Evolutionary conservation across 345 rosid species (phyloP).

Genomic region (Anastatica hierochuntica): DNA sequence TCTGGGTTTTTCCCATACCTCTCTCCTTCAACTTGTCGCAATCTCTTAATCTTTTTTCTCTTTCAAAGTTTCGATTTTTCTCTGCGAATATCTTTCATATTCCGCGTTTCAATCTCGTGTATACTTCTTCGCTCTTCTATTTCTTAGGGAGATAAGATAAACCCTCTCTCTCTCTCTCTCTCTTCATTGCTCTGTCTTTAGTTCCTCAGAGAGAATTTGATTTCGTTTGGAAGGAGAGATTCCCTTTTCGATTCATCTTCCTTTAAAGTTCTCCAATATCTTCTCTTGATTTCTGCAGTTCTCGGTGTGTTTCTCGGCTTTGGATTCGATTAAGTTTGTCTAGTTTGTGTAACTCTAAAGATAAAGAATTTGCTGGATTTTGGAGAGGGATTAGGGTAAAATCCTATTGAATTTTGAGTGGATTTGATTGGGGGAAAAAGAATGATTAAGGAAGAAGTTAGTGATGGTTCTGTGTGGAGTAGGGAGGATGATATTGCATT

Average conservation of each 20-base stretch:
- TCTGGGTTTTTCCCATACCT: slow-evolving; percentile 31
- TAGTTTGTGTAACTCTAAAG: slow-evolving; percentile 11
- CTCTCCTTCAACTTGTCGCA: slow-evolving; percentile 36
- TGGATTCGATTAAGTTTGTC: no score
- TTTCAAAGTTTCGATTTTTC: slow-evolving; percentile 22
- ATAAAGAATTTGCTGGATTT: neutral
- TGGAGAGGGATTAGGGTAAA: no score
- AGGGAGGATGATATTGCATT: slow-evolving; percentile 89
- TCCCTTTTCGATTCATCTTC: no score
- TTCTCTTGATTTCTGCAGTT: no score
- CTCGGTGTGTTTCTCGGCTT: no score
- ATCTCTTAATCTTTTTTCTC: slow-evolving; percentile 19
- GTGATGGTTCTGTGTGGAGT: slow-evolving; percentile 56
- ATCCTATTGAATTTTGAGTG: slow-evolving; percentile 6
- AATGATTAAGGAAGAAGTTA: slow-evolving; percentile 66
- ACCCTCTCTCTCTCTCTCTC: slow-evolving; percentile 11
- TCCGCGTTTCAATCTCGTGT: slow-evolving; percentile 9
- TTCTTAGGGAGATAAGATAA: slow-evolving; percentile 26
- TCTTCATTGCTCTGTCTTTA: no score
- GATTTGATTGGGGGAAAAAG: slow-evolving; percentile 12
- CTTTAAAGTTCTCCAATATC: no score
- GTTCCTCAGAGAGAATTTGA: no score
- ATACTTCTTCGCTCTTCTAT: slow-evolving; percentile 9
- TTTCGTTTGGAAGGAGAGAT: no score
- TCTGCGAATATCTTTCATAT: slow-evolving; percentile 17